phyloP scores from a whole-genome alignment of 768 basidiomycete species.

The Tricholoma bakamatsutake region DNA sequence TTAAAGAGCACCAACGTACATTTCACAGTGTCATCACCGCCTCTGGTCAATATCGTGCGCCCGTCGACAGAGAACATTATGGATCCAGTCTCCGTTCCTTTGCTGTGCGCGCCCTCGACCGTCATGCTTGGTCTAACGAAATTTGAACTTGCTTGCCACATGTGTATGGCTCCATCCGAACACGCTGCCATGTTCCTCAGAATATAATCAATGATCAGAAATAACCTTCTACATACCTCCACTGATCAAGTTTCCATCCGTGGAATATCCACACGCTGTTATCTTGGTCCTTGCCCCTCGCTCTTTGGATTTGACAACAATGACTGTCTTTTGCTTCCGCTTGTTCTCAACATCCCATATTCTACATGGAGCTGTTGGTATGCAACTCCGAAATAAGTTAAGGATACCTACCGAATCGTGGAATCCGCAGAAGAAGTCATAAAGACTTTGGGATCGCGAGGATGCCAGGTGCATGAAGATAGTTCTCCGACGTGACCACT shows the following conservation, averaged over 20 bases:
- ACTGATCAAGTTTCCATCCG: conserved; percentile 84
- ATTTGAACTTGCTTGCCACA: conserved; percentile 92
- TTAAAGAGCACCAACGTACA: conserved; percentile 44
- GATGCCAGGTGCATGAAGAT: conserved; percentile 90
- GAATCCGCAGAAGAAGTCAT: conserved; percentile 95
- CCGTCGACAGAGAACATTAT: conserved; percentile 88
- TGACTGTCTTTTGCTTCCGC: conserved; percentile 91
- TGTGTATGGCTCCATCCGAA: conserved; percentile 85
- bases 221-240: conserved; percentile 51
- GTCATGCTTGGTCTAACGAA: conserved; percentile 87
- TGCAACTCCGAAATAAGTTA: not conserved
- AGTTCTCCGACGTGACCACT: conserved; percentile 95
- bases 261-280: conserved; percentile 79
- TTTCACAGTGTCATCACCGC: conserved; percentile 95
- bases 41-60: conserved; percentile 77
- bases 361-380: conserved; percentile 31
- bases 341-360: conserved; percentile 94
- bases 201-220: not conserved
- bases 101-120: conserved; percentile 82
- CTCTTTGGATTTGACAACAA: conserved; percentile 96
- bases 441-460: conserved; percentile 75
- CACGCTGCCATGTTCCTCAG: conserved; percentile 55
- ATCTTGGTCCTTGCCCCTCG: conserved; percentile 92
- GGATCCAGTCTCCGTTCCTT: conserved; percentile 82
- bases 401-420: conserved; percentile 69